Evolutionary conservation across 2,329 filamentous ascomycete species (phyloP).

Genomic region (Fusarium hainanense): DNA sequence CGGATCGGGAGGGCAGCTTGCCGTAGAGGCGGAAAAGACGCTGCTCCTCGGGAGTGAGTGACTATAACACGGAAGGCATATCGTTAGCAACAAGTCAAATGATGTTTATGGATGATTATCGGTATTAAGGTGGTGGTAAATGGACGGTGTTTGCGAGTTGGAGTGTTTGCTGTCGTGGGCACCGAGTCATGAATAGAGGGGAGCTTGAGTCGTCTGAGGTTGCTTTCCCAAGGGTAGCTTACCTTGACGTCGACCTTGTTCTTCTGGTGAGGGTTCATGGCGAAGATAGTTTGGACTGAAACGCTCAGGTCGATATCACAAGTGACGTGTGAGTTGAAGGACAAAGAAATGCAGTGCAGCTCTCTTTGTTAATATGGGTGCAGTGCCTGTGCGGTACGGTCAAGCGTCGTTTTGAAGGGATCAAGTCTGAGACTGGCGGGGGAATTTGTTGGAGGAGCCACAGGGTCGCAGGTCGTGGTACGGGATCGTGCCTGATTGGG

Average conservation of each 20-base stretch:
- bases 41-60: constrained; percentile 93
- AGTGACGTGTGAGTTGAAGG: constrained; percentile 1
- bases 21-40: constrained; percentile 96
- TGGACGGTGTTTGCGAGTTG: not conserved
- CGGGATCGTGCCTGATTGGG: constrained; percentile 45
- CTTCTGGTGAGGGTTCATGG: constrained; percentile 96
- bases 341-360: constrained; percentile 9
- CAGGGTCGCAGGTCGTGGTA: constrained; percentile 36
- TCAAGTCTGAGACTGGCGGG: constrained; percentile 39
- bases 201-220: constrained; percentile 29
- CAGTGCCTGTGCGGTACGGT: constrained; percentile 4
- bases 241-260: constrained; percentile 98
- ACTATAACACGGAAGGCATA: constrained; percentile 62
- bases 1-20: constrained; percentile 95
- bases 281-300: constrained; percentile 38
- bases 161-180: constrained; percentile 1
- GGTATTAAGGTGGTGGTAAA: not conserved
- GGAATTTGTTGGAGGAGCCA: constrained; percentile 39
- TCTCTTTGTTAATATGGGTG: not conserved
- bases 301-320: constrained; percentile 3
- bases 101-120: not conserved
- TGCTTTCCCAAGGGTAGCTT: constrained; percentile 56
- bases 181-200: constrained; percentile 30
- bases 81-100: constrained; percentile 34
- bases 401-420: constrained; percentile 37